Base-by-base conservation (phyloP, 768 basidiomycete species). In the Podaxis carcinomalis region DNA sequence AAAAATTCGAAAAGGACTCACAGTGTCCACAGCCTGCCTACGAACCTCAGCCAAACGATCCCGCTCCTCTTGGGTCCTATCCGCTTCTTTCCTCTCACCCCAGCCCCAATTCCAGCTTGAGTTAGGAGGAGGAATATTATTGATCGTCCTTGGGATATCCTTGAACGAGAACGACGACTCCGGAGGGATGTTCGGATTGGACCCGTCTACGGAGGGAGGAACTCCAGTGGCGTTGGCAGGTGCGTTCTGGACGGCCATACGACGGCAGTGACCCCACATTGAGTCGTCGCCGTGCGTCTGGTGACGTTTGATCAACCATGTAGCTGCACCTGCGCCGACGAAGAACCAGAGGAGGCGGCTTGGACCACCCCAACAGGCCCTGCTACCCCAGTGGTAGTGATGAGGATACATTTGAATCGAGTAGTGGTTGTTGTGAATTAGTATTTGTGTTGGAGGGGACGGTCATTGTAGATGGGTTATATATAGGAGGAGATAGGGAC, bases 261-360 rank as follows among this genome's bases (percentile, higher is more conserved):
- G 72, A 54, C 68, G 58, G 63, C 78, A 79, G 62, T 74, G 69
- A 23, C 71, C 72, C 55, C 66, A 72, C 62, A 59, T 51, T 51
- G 67, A 55, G 61, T 61, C 65, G 63, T 61, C 42, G 63, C 64
- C 63, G 23, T 68, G 68, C 63, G 67, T 66, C 23, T 75, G 74
- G 14, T 78, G 78, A 64, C 76, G 77, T 69, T 77, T 78, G 11
- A 75, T 70, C 74, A 70, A 77, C 47, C 70, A 70, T n/a, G 72
- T 73, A 42, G 77, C 78, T 54, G 73, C 66, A 2, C 73, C 74
- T 5, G 83, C 87, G 62, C 89, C 89, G 64, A 89, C 19, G 65
- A 79, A 7, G 77, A 90, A 88, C 89, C 89, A 90, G 69, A 90
- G 32, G 57, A 88, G 44, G 63, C 89, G 86, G 47, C 82, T 82